Conservation (phyloP, 1,284 basidiomycete species). For the Takashimella koratensis region DNA sequence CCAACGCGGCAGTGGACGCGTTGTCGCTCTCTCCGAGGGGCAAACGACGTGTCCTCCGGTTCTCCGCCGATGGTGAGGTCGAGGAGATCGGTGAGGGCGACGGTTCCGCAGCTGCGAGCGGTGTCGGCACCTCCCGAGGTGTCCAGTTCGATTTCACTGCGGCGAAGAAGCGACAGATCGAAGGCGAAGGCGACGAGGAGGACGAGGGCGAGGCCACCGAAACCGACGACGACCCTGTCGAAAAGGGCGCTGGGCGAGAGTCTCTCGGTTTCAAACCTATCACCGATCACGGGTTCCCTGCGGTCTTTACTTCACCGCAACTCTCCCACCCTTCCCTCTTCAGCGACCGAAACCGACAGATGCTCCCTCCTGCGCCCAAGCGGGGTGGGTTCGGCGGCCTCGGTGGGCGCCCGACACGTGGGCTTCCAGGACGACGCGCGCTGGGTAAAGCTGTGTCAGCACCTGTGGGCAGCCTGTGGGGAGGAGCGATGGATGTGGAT, state of each 20-base stretch:
- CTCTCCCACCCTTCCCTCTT: conserved; percentile 36
- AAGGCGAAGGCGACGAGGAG: conserved; percentile 6
- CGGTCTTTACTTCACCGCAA: conserved; percentile 32
- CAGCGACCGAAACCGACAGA: neutral
- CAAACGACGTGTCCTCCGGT: conserved; percentile 13
- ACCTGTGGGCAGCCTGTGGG: neutral
- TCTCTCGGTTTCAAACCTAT: conserved; percentile 1
- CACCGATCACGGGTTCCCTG: conserved; percentile 34
- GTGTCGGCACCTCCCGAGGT: conserved; percentile 13
- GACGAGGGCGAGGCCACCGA: conserved; percentile 3
- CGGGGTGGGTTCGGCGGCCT: neutral
- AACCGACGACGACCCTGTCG: conserved; percentile 3
- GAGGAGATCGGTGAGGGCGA: conserved; percentile 10
- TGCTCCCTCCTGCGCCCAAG: neutral
- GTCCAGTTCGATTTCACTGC: neutral
- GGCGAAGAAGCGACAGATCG: conserved; percentile 16
- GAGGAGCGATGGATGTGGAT: neutral
- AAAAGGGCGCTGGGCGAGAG: neutral
- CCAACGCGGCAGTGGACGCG: neutral
- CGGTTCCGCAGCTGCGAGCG: neutral
- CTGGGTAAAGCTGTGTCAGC: neutral
- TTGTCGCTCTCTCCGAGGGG: conserved; percentile 13
- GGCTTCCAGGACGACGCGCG: neutral
- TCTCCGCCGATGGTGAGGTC: conserved; percentile 20
- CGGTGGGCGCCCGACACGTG: neutral